These are phyloP conservation scores for Xylaria sp. DNA, from an alignment of 2,329 filamentous ascomycete genomes.

Conservation along the genomic window DNA sequence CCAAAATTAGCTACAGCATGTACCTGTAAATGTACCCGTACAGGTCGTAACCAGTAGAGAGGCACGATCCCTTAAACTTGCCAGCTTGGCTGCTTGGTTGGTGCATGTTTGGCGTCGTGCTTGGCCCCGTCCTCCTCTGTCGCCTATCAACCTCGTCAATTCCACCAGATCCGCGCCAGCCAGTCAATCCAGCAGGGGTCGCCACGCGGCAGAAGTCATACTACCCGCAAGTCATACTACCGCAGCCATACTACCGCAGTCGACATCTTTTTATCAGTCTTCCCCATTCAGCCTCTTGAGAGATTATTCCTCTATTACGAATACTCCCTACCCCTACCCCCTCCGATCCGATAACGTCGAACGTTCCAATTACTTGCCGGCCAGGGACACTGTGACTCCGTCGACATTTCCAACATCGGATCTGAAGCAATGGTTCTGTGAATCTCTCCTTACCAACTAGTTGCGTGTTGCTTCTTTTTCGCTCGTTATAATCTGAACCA, in stretches of 20 bases:
- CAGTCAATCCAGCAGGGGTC: constrained; percentile 26
- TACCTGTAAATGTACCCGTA: neutral
- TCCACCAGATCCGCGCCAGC: constrained; percentile 17
- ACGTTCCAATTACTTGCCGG: neutral
- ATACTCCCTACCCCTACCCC: too few relatives aligned
- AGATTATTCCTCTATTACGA: too few relatives aligned
- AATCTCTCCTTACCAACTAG: constrained; percentile 22
- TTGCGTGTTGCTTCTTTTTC: constrained; percentile 31
- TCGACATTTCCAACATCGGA: constrained; percentile 3
- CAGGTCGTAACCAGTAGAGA: neutral
- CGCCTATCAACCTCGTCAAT: neutral
- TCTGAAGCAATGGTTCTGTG: constrained; percentile 33
- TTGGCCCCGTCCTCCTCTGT: constrained; percentile 9
- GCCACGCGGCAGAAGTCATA: constrained; percentile 27
- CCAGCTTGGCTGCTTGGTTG: constrained; percentile 13
- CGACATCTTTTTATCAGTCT: too few relatives aligned
- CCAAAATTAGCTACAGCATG: constrained; percentile 5
- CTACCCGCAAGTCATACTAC: constrained; percentile 12
- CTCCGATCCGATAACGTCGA: neutral
- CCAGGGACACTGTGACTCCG: neutral
- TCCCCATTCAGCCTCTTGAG: too few relatives aligned
- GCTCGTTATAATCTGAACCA: constrained; percentile 31
- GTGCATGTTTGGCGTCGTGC: constrained; percentile 6
- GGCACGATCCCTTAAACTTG: neutral
- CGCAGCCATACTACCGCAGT: too few relatives aligned